Base-by-base conservation (phyloP, 208 protist genomes). In the Leishmania lainsoni region DNA sequence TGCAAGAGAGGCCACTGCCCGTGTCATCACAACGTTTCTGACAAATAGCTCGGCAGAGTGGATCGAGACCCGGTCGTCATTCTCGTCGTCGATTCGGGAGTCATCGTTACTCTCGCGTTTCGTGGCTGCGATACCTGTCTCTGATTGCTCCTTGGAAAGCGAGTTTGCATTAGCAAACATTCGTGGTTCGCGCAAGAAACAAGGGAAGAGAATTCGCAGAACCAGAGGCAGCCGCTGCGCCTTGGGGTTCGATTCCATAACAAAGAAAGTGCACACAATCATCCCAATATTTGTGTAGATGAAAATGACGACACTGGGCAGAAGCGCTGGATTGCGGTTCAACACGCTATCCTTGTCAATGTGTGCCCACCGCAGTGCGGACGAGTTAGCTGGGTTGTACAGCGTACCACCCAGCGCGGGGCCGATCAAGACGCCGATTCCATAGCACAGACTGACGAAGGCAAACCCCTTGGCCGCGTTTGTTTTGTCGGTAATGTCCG, bases 401-500 rank as follows among this genome's bases (percentile, higher is more conserved):
- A 95, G 82, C 26, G 92, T 49, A 35, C 92, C 92, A 39, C 92
- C 92, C 8, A 93, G 51, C 14, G 83, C 78, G 54, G 92, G 92
- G 6, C 92, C 92, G 74, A 95, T 83, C 17, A 93, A 81, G 39
- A 87, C 80, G 14, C 92, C 92, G 63, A 95, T 85, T 32, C 89
- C 87, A 66, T 76, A 90, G 45, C 81, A 85, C 77, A 99, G 98
- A 75, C 95, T 99, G 29, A 99, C 96, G 75, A 99, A 99, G 52
- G 97, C 96, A 85, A 99, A 99, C 35, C 98, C 98, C 76, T 89
- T 86, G 1, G 91, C 83, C 58, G 91, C 81, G 56, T 91, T 93
- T 2, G 91, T 92, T 75, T 87, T 87, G 76, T 95, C 90, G 12
- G 91, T 89, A 76, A 95, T 92, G 81, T 95, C 92, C 0, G 92